Base-by-base conservation (phyloP, 352 stramenopile genomes). In the Phytophthora palmivora region DNA sequence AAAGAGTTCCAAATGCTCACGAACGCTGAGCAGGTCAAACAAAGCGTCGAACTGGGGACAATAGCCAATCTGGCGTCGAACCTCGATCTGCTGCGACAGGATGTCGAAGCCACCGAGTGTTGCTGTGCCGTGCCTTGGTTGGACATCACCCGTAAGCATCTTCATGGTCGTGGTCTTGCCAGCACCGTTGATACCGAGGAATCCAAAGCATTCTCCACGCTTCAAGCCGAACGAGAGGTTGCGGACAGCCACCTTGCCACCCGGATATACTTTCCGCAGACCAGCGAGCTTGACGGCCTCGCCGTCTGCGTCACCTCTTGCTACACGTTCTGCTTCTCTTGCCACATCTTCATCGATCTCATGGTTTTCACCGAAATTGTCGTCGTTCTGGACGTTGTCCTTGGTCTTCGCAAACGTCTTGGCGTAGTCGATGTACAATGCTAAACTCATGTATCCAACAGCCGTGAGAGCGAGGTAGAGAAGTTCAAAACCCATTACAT, bases 161-260 rank as follows among this genome's bases (percentile, higher is more conserved):
- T 96, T 97, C 72, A 98, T 95, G 12, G 94, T 97, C 8, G 94
- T 97, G 0, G 92, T 97, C 64, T 98, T 98, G 26, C 95, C 95
- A 3, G 83, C 95, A 16, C 94, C 92, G 62, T 98, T 98, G 57
- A 98, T 95, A 28, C 95, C 95, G 1, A 98, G 74, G 51, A 97
- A 93, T 1, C 95, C 94, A 58, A 98, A 98, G 52, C 91, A 97
- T 42, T 98, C 88, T n/a, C 94, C 92, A 4, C 74, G 65, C 21
- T 74, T 68, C n/a, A 97, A 55, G 28, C 78, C 84, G 21, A 96
- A 92, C 0, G 77, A 89, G 33, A 97, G 57, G 42, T 88, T 64
- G 16, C 70, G 56, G n/a, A 95, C 79, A 2, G 84, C 90, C n/a
- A 91, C 75, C 58, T 96, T 97, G 28, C 73, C 51, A 9, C 77